A percentile compares a stretch with the other conserved stretches of the same genome.
These are phyloP conservation scores for Colletotrichum godetiae DNA, from an alignment of 2,329 filamentous ascomycete species.

Conservation along the genomic window DNA sequence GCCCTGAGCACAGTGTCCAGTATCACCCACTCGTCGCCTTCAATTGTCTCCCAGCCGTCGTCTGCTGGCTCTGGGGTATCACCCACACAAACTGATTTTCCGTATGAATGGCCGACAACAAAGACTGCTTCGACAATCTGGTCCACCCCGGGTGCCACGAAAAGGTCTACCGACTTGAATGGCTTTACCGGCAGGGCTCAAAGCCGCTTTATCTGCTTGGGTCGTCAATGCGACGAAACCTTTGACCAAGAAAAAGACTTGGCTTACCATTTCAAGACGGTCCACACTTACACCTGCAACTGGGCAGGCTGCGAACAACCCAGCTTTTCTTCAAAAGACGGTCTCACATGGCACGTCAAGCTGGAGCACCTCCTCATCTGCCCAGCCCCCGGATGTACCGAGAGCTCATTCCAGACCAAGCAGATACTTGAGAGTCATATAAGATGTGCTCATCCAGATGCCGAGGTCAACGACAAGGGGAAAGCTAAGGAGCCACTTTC, in stretches of 20 bases:
- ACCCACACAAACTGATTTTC: constrained; percentile 43
- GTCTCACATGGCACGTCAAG: constrained; percentile 56
- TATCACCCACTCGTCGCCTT: constrained; percentile 39
- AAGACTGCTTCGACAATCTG: constrained; percentile 38
- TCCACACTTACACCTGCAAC: constrained; percentile 49
- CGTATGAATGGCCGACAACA: constrained; percentile 37
- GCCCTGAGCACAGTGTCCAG: constrained; percentile 42
- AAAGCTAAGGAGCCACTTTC: constrained; percentile 35
- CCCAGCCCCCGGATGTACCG: constrained; percentile 51
- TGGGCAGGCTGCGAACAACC: constrained; percentile 52
- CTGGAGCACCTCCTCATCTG: constrained; percentile 56
- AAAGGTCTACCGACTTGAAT: constrained; percentile 4
- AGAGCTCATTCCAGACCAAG: constrained; percentile 47
- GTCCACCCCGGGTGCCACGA: constrained; percentile 37
- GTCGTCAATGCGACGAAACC: constrained; percentile 41
- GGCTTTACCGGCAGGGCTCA: constrained; percentile 23
- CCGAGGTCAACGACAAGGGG: constrained; percentile 16
- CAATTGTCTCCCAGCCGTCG: constrained; percentile 38
- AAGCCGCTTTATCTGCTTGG: constrained; percentile 41
- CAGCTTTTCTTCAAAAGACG: constrained; percentile 50
- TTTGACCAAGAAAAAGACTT: constrained; percentile 42
- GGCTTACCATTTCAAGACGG: constrained; percentile 40
- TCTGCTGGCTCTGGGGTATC: constrained; percentile 46
- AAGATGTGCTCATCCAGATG: constrained; percentile 46
- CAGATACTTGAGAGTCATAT: constrained; percentile 53